phyloP scores from a whole-genome alignment of 2,329 filamentous ascomycete species.

The Colletotrichum melonis region DNA sequence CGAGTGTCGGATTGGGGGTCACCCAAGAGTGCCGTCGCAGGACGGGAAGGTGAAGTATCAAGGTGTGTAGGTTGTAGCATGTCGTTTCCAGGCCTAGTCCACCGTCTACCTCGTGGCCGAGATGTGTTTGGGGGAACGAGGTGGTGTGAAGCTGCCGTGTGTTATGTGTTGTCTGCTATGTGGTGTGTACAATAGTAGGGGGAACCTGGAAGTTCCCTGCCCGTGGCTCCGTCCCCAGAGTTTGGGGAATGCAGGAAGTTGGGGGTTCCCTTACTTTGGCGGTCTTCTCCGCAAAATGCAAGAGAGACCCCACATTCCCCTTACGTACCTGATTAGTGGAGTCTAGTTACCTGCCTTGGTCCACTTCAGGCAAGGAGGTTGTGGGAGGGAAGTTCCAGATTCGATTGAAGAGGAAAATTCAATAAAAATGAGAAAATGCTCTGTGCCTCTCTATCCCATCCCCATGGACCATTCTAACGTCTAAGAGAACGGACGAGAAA shows the following conservation, averaged over 20 bases:
- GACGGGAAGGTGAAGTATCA: background rate
- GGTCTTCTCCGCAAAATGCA: conserved; percentile 28
- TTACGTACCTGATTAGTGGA: conserved; percentile 17
- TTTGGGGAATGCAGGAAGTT: conserved; percentile 26
- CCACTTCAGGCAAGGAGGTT: background rate
- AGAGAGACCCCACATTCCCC: conserved; percentile 28
- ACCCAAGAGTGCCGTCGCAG: background rate
- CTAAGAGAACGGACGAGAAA: background rate
- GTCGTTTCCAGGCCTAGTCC: background rate
- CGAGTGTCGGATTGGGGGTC: conserved; percentile 4
- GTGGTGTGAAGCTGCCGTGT: background rate
- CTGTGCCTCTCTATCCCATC: background rate
- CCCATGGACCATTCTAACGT: background rate
- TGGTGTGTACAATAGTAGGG: background rate
- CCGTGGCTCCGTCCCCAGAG: conserved; percentile 10
- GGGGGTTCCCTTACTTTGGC: conserved; percentile 17
- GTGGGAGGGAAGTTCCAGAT: background rate
- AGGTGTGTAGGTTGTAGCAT: background rate
- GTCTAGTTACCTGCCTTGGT: background rate
- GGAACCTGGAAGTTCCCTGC: background rate
- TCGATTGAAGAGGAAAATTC: background rate
- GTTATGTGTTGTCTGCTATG: too few species aligned
- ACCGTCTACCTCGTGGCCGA: conserved; percentile 16
- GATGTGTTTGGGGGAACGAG: background rate
- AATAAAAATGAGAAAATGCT: background rate